Conservation (phyloP, 192 early-diverging fungal species). For the Geranomyces variabilis region DNA sequence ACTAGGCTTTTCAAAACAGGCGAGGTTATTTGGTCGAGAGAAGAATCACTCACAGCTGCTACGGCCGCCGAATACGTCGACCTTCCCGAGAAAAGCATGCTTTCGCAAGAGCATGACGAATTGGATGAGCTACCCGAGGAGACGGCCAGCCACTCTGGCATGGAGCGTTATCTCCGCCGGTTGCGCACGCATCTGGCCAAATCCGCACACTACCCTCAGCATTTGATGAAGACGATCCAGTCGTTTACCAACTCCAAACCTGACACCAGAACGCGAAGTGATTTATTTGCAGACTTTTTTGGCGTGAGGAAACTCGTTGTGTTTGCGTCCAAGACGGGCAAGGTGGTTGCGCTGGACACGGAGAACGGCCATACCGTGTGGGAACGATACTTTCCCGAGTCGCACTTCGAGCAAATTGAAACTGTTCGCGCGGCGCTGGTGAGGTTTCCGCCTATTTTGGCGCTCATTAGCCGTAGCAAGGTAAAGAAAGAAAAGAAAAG, state of each 20-base stretch:
- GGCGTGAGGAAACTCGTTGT: constrained; percentile 91
- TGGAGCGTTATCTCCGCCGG: constrained; percentile 71
- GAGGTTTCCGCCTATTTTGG: constrained; percentile 75
- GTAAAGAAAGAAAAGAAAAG: too few species aligned
- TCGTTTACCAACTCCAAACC: background rate
- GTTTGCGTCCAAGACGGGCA: constrained; percentile 76
- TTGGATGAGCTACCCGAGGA: constrained; percentile 58
- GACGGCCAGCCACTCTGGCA: constrained; percentile 47
- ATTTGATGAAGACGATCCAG: background rate
- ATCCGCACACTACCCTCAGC: constrained; percentile 39
- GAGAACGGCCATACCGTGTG: constrained; percentile 77
- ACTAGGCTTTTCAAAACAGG: constrained; percentile 32
- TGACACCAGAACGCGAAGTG: background rate
- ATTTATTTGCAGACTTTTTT: constrained; percentile 24
- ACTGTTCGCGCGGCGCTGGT: constrained; percentile 63
- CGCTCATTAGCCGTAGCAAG: constrained; percentile 54
- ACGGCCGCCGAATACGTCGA: constrained; percentile 77
- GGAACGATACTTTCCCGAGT: constrained; percentile 63
- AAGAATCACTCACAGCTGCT: constrained; percentile 80
- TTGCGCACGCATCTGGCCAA: constrained; percentile 53
- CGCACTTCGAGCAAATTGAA: constrained; percentile 49
- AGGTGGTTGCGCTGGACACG: constrained; percentile 83
- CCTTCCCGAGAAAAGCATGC: constrained; percentile 71
- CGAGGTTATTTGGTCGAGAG: constrained; percentile 74
- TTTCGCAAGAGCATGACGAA: constrained; percentile 72